Evolutionary conservation across 2,329 filamentous ascomycete species (phyloP), one percentile per base, ranked within the genome.

Genomic region (Thelonectria blattea): DNA sequence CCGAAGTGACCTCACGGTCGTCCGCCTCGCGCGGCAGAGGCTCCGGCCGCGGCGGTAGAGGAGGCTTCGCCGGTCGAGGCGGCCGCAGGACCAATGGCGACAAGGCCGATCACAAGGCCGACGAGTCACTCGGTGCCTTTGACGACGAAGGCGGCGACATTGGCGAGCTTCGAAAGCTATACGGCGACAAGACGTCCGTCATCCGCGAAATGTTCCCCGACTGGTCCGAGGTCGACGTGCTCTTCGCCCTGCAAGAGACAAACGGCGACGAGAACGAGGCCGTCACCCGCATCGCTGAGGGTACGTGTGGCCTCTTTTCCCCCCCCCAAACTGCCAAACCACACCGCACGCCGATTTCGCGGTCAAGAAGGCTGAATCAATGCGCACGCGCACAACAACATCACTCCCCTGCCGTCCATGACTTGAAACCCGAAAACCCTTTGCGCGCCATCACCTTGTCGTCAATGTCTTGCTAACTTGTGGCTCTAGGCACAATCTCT

Each of bases 201-300:
- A 88, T 99, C 76, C 93, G 92, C 81, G 93, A 97, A 77, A 89
- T 98, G 81, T 97, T 97, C 81, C 88, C 92, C 61, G 90, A 93
- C 78, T 98, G 94, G 95, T 94, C 93, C 70, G 92, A 97, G 73
- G 92, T 93, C 77, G 94, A 98, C 77, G 87, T 98, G 65, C 88
- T 98, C 66, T 95, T 95, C 76, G 93, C 93, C 64, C 84, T 99
- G 61, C 88, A 96, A 78, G 95, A 99, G 82, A 90, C 89, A 58
- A 86, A 91, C 71, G 91, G 91, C 71, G 91, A 95, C 78, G 83
- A 92, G 72, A 85, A 90, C 69, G 79, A 86, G 70, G 87, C 91
- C 67, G 90, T 91, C 74, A 88, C 90, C 72, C 88, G 88, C 77
- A 94, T 95, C 76, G 87, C 89, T 71, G 89, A 93, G 78, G 91